Percentiles rank a stretch among this genome's conserved stretches.
Evolutionary conservation across 768 basidiomycete species (phyloP).

Genomic region (Lentinula lateritia): DNA sequence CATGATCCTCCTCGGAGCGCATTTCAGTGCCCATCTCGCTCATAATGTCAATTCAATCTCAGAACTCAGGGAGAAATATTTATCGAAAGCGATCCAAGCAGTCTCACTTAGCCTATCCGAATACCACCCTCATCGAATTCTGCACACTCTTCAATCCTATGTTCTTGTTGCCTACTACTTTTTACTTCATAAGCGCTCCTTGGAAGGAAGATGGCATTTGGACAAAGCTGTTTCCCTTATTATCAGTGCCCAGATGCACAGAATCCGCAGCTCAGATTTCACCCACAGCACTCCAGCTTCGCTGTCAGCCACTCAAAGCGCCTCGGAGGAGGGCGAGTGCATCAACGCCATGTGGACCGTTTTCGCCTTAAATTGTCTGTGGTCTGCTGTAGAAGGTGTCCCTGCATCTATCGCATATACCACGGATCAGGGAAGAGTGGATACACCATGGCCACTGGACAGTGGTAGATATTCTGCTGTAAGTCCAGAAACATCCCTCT

Average conservation of each 20-base stretch:
- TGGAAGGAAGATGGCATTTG: conserved; percentile 35
- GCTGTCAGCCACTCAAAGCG: conserved; percentile 25
- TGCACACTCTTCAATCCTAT: conserved; percentile 28
- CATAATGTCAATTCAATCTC: neutral
- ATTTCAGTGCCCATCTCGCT: conserved; percentile 12
- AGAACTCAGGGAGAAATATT: neutral
- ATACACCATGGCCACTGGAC: conserved; percentile 9
- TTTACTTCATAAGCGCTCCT: conserved; percentile 28
- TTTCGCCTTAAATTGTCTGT: conserved; percentile 30
- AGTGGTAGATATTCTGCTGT: neutral
- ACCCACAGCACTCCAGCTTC: neutral
- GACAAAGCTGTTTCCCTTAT: conserved; percentile 27
- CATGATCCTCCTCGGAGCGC: conserved; percentile 21
- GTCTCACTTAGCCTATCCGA: conserved; percentile 20
- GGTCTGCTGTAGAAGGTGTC: conserved; percentile 25
- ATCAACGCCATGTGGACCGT: conserved; percentile 37
- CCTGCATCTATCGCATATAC: conserved; percentile 26
- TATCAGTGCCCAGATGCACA: conserved; percentile 19
- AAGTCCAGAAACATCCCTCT: neutral
- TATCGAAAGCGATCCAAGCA: conserved; percentile 24
- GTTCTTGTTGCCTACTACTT: conserved; percentile 38
- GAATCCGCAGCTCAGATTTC: conserved; percentile 1
- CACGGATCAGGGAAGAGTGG: neutral
- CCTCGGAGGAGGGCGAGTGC: conserved; percentile 33
- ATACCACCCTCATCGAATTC: conserved; percentile 21